Conservation (phyloP, 75 land plant species). For the Chamaecyparis obtusa region DNA sequence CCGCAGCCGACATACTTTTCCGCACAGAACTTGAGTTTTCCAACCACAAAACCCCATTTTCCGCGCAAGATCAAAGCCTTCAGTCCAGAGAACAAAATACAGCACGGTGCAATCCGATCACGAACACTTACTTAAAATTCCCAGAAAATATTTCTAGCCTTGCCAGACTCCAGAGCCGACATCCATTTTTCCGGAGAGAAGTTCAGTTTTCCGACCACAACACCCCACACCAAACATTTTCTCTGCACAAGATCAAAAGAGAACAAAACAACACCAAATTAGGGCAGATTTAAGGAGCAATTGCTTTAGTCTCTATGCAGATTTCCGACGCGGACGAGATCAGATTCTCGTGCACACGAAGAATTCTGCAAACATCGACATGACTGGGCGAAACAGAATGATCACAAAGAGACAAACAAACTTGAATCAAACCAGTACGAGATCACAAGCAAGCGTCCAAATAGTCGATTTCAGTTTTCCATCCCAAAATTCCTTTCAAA, state of each 20-base stretch:
- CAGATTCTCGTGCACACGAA: not conserved
- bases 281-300: not conserved
- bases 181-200: too few relatives aligned
- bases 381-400: not conserved
- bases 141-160: too few relatives aligned
- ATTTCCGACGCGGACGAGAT: not conserved
- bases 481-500: not conserved
- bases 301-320: not conserved
- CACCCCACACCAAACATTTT: too few relatives aligned
- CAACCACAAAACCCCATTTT: not conserved
- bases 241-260: too few relatives aligned
- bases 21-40: not conserved
- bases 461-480: not conserved
- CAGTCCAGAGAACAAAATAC: not conserved
- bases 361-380: not conserved
- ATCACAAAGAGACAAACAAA: conserved; percentile 4
- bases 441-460: not conserved
- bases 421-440: not conserved
- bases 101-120: too few relatives aligned
- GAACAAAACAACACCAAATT: too few relatives aligned
- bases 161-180: too few relatives aligned
- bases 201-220: too few relatives aligned
- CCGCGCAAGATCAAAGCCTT: not conserved
- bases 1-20: not conserved
- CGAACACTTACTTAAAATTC: too few relatives aligned